These are phyloP conservation scores for Yarrowia deformans DNA, from an alignment of 805 yeast species.

Conservation along the genomic window DNA sequence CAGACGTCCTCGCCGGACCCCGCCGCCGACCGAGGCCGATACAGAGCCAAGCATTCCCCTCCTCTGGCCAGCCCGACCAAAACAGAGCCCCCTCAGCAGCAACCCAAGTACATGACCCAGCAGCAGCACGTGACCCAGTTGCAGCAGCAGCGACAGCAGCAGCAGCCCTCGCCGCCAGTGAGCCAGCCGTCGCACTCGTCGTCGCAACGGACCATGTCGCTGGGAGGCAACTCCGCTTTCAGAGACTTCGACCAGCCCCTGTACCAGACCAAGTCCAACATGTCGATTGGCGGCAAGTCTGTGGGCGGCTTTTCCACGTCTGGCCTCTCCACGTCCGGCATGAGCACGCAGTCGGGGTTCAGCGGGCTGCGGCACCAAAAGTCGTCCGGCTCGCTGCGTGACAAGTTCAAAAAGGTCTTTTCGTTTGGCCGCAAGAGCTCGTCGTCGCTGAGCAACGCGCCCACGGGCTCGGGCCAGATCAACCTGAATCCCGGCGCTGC, in stretches of 20 bases:
- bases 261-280: constrained; percentile 22
- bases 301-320: constrained; percentile 12
- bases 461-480: constrained; percentile 9
- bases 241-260: constrained; percentile 24
- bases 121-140: background rate
- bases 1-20: constrained; percentile 1
- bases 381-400: constrained; percentile 25
- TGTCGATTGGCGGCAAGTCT: constrained; percentile 33
- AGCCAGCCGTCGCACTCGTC: constrained; percentile 14
- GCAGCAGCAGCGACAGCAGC: constrained; percentile 12
- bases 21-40: constrained; percentile 5
- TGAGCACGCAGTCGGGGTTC: constrained; percentile 18
- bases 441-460: constrained; percentile 4
- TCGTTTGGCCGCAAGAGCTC: constrained; percentile 2
- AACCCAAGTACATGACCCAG: background rate
- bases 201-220: constrained; percentile 33
- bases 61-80: background rate
- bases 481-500: constrained; percentile 2
- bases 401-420: constrained; percentile 29
- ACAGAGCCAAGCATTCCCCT: constrained; percentile 28
- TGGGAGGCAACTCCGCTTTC: constrained; percentile 13
- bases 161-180: background rate
- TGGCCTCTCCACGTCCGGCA: constrained; percentile 17
- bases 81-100: background rate
- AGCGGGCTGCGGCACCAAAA: constrained; percentile 23